Evolutionary conservation across 208 protist genomes (phyloP).

Genomic region (Crithidia mellificae): DNA sequence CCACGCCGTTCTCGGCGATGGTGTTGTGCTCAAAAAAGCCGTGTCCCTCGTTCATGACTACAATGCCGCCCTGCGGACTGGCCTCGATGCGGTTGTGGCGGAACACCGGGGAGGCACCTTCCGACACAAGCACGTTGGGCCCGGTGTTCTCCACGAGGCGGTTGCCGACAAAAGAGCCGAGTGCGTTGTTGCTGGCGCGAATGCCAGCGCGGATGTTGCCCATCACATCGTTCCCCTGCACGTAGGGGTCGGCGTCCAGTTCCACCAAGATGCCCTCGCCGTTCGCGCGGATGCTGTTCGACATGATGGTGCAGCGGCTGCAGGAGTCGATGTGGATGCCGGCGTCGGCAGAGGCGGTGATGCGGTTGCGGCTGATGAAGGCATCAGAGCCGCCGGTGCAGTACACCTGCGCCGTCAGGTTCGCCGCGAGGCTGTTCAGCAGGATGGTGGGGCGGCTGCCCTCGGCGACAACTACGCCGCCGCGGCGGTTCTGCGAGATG

Average conservation of each 20-base stretch:
- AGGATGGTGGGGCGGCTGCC: slow-evolving; percentile 61
- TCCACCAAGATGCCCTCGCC: slow-evolving; percentile 75
- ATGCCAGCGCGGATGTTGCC: slow-evolving; percentile 49
- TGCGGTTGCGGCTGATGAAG: slow-evolving; percentile 71
- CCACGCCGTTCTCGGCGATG: slow-evolving; percentile 64
- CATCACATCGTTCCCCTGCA: slow-evolving; percentile 61
- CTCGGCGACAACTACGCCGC: slow-evolving; percentile 42
- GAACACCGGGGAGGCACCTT: slow-evolving; percentile 65
- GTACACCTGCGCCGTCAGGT: slow-evolving; percentile 50
- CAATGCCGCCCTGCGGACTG: slow-evolving; percentile 64
- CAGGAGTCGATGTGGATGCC: slow-evolving; percentile 66
- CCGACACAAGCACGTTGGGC: slow-evolving; percentile 65
- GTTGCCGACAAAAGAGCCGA: slow-evolving; percentile 77
- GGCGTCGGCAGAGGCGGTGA: slow-evolving; percentile 36
- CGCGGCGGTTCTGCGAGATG: slow-evolving; percentile 52
- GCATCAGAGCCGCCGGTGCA: slow-evolving; percentile 50
- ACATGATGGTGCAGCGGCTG: slow-evolving; percentile 54
- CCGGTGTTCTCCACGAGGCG: slow-evolving; percentile 47
- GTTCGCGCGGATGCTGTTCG: slow-evolving; percentile 63
- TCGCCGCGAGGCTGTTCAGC: slow-evolving; percentile 62
- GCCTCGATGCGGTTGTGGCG: slow-evolving; percentile 67
- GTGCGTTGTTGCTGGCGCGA: slow-evolving; percentile 66
- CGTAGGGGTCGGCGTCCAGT: slow-evolving; percentile 75
- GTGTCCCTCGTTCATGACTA: slow-evolving; percentile 59
- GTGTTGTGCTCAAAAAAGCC: slow-evolving; percentile 76